Evolutionary conservation across 108 stramenopile species (phyloP).

Genomic region (Cylindrotheca fusiformis): DNA sequence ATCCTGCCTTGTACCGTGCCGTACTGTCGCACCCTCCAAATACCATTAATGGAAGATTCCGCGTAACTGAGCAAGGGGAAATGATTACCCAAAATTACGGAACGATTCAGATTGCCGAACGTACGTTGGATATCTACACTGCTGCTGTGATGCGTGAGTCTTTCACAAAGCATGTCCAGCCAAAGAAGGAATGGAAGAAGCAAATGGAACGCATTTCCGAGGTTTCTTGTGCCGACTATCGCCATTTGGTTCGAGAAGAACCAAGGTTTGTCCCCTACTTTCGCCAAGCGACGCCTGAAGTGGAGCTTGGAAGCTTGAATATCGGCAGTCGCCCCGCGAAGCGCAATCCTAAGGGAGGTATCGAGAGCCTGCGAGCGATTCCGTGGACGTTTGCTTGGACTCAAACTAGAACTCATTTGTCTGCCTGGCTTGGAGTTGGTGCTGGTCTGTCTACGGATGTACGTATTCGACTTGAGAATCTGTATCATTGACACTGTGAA

Average conservation of each 20-base stretch:
- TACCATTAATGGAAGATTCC: conserved; percentile 97
- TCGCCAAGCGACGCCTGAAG: conserved; percentile 95
- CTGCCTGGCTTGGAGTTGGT: conserved; percentile 97
- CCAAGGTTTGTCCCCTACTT: conserved; percentile 97
- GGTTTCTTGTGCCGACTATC: conserved; percentile 78
- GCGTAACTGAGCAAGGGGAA: conserved; percentile 98
- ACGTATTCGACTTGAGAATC: conserved; percentile 18
- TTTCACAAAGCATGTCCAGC: conserved; percentile 70
- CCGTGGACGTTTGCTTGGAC: conserved; percentile 99
- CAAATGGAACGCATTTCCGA: conserved; percentile 85
- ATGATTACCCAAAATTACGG: conserved; percentile 99
- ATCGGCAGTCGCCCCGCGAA: conserved; percentile 95
- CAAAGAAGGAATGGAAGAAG: conserved; percentile 70
- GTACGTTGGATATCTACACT: conserved; percentile 95
- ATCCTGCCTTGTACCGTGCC: conserved; percentile 81
- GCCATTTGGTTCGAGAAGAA: conserved; percentile 83
- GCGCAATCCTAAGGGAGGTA: conserved; percentile 94
- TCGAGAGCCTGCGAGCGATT: conserved; percentile 94
- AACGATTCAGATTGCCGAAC: conserved; percentile 80
- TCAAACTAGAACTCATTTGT: conserved; percentile 91
- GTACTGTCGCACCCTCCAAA: conserved; percentile 91
- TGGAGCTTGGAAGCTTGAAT: conserved; percentile 88
- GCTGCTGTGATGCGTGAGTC: conserved; percentile 89
- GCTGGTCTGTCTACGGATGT: conserved; percentile 66
- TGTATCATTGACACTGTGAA: no score